Evolutionary conservation across 495 filamentous ascomycete species (phyloP).

Genomic region (Wilcoxina mikolae): DNA sequence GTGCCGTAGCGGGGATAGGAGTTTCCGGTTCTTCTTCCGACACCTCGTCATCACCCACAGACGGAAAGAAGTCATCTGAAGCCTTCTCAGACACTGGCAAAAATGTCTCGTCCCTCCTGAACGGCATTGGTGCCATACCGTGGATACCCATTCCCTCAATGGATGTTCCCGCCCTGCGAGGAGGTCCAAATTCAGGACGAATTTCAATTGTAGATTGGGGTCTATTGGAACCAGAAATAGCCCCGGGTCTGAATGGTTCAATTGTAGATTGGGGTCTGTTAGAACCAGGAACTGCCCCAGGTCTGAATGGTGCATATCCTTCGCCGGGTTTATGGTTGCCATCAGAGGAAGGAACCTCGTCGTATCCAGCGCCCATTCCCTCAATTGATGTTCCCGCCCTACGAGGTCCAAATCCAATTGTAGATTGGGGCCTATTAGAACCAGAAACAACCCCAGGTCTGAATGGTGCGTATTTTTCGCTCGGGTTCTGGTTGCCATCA

Average conservation of each 20-base stretch:
- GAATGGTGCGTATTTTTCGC: not conserved
- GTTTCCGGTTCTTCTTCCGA: not conserved
- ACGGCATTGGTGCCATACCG: not conserved
- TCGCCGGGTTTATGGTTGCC: not conserved
- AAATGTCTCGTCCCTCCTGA: constrained; percentile 6
- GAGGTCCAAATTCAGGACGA: not conserved
- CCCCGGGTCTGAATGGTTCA: no score
- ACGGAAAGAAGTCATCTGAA: not conserved
- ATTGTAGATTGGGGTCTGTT: not conserved
- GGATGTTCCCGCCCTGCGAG: not conserved
- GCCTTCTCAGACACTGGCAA: constrained; percentile 1
- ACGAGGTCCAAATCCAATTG: not conserved
- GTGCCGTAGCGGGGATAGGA: not conserved
- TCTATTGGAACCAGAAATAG: not conserved
- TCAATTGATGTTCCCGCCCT: not conserved
- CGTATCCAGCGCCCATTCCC: not conserved
- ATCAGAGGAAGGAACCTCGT: not conserved
- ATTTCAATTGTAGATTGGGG: not conserved
- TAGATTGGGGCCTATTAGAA: not conserved
- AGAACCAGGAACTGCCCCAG: not conserved
- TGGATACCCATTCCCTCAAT: constrained; percentile 4
- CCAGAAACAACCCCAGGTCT: not conserved
- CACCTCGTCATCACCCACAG: not conserved
- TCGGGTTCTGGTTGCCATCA: not conserved
- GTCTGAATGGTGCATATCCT: no score